These are phyloP conservation scores for Ilex paraguariensis DNA, from an alignment of 305 asterid species.

Conservation along the genomic window DNA sequence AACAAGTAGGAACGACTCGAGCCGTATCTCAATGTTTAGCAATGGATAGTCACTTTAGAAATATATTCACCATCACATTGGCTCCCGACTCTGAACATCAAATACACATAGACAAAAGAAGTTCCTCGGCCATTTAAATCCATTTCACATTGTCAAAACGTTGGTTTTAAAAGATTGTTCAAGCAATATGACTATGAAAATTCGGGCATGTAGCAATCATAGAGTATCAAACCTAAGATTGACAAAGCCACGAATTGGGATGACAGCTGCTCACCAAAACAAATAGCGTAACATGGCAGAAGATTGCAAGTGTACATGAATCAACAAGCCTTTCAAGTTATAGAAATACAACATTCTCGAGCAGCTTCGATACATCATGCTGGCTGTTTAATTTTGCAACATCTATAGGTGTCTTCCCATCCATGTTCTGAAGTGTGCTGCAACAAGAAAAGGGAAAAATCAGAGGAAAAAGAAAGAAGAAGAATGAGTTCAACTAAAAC, in stretches of 20 bases:
- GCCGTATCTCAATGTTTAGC: too few species aligned
- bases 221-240: constrained; percentile 21
- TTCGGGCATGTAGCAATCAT: constrained; percentile 24
- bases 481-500: neutral
- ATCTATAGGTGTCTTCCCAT: constrained; percentile 96
- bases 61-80: too few species aligned
- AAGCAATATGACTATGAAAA: constrained; percentile 12
- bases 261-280: constrained; percentile 14
- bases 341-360: constrained; percentile 93
- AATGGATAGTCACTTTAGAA: too few species aligned
- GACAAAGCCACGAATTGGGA: too few species aligned
- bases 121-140: too few species aligned
- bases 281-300: constrained; percentile 23
- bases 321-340: constrained; percentile 18
- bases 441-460: neutral
- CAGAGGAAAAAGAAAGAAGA: neutral
- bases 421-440: constrained; percentile 97
- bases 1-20: too few species aligned
- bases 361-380: constrained; percentile 75
- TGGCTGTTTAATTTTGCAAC: constrained; percentile 94
- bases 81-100: too few species aligned
- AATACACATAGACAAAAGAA: too few species aligned
- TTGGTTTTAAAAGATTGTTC: too few species aligned
- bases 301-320: constrained; percentile 18
- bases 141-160: too few species aligned